These are phyloP conservation scores for Pouteria campechiana DNA, from an alignment of 179 eudicot species.

Conservation along the genomic window DNA sequence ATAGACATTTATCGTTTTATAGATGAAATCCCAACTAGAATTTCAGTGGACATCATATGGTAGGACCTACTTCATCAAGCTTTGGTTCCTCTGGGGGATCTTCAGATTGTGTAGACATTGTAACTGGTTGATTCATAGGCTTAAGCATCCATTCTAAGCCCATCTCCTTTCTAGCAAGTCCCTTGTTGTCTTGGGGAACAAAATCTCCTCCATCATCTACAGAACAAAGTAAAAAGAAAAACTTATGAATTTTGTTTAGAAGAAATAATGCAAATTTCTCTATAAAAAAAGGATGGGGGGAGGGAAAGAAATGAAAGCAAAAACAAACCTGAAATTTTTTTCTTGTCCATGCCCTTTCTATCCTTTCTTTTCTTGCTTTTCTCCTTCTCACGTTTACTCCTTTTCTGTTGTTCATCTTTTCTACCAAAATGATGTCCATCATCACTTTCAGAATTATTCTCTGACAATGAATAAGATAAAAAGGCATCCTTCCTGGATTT, in stretches of 20 bases:
- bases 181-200: constrained; percentile 7
- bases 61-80: constrained; percentile 50
- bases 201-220: constrained; percentile 25
- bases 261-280: neutral
- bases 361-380: constrained; percentile 8
- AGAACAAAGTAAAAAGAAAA: neutral
- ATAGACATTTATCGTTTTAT: too few species aligned
- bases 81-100: constrained; percentile 35
- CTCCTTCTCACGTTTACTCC: constrained; percentile 16
- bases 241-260: neutral
- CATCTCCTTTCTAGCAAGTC: constrained; percentile 57
- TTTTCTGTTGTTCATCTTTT: constrained; percentile 10
- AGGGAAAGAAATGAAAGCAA: neutral
- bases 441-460: constrained; percentile 18
- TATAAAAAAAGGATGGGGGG: neutral
- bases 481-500: constrained; percentile 19
- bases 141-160: constrained; percentile 95
- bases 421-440: constrained; percentile 6
- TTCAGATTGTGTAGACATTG: constrained; percentile 14
- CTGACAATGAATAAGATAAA: constrained; percentile 15
- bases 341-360: neutral
- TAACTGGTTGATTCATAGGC: constrained; percentile 36
- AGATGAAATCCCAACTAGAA: too few species aligned
- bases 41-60: too few species aligned
- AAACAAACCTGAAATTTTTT: neutral